Conservation (phyloP, 2,329 filamentous ascomycete genomes). For the Aspergillus sp. region DNA sequence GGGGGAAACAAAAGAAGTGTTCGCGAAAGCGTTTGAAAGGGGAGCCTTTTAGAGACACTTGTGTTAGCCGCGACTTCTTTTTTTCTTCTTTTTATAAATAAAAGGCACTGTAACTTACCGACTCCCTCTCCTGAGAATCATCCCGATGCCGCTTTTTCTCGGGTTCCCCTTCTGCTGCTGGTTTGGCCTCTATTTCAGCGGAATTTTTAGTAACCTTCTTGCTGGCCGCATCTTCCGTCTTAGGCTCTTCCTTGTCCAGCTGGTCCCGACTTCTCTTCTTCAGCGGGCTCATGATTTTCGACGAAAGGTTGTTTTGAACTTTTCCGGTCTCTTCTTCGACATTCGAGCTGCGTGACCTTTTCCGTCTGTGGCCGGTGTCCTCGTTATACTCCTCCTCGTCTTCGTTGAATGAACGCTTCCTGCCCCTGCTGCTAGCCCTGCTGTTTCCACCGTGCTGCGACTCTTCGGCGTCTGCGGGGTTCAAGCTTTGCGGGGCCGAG, state of each 20-base stretch:
- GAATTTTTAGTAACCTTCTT: slow-evolving; percentile 12
- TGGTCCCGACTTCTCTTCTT: slow-evolving; percentile 41
- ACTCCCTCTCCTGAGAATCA: slow-evolving; percentile 31
- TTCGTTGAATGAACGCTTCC: slow-evolving; percentile 33
- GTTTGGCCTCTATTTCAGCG: slow-evolving; percentile 9
- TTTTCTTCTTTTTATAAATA: neutral
- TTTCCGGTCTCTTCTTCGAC: slow-evolving; percentile 22
- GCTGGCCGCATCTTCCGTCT: slow-evolving; percentile 10
- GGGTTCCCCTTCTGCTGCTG: slow-evolving; percentile 25
- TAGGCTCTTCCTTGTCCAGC: slow-evolving; percentile 30
- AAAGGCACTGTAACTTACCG: slow-evolving; percentile 14
- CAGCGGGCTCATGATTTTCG: slow-evolving; percentile 28
- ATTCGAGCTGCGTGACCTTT: slow-evolving; percentile 38
- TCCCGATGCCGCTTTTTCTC: slow-evolving; percentile 41
- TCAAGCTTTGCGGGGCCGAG: slow-evolving; percentile 18
- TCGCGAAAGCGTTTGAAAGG: slow-evolving; percentile 36
- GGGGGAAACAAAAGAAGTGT: slow-evolving; percentile 37
- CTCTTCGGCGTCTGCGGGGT: slow-evolving; percentile 7
- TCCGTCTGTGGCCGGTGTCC: slow-evolving; percentile 29
- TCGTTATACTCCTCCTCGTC: slow-evolving; percentile 21
- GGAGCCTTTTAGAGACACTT: slow-evolving; percentile 17
- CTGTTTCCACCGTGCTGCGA: slow-evolving; percentile 9
- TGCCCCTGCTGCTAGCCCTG: slow-evolving; percentile 18
- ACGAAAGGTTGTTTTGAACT: slow-evolving; percentile 5
- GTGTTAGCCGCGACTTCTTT: neutral